These are phyloP conservation scores for Aureobasidium mangrovei DNA, from an alignment of 2,329 filamentous ascomycete species.

Conservation along the genomic window DNA sequence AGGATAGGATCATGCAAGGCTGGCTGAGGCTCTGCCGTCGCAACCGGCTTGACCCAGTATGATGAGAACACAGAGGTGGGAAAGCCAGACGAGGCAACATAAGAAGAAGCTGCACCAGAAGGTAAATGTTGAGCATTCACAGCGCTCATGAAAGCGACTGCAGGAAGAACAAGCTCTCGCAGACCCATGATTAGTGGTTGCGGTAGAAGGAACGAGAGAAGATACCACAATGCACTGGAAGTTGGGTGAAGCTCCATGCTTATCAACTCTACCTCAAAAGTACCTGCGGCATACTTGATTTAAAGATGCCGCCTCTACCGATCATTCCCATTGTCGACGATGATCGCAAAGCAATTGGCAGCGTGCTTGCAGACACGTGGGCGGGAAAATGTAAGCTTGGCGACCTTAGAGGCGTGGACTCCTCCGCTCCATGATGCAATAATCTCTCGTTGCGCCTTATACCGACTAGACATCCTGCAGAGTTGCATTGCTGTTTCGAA, in stretches of 20 bases:
- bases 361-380: constrained; percentile 2
- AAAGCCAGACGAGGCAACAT: constrained; percentile 39
- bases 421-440: not conserved
- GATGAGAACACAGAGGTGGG: constrained; percentile 44
- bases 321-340: not conserved
- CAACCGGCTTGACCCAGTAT: constrained; percentile 39
- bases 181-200: constrained; percentile 5
- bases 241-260: not conserved
- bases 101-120: constrained; percentile 22
- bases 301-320: not conserved
- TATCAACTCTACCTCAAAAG: not conserved
- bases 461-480: not conserved
- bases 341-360: constrained; percentile 1
- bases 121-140: constrained; percentile 11
- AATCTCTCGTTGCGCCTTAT: not conserved
- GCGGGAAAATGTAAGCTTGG: not conserved
- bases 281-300: not conserved
- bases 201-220: not conserved
- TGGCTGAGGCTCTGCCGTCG: constrained; percentile 46
- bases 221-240: not conserved
- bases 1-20: constrained; percentile 46
- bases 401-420: not conserved
- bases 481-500: not conserved
- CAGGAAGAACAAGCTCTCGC: not conserved
- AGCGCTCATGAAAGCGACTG: not conserved